These are phyloP conservation scores for Scortechinia acanthostroma DNA, from an alignment of 2,329 filamentous ascomycete species.

Conservation along the genomic window DNA sequence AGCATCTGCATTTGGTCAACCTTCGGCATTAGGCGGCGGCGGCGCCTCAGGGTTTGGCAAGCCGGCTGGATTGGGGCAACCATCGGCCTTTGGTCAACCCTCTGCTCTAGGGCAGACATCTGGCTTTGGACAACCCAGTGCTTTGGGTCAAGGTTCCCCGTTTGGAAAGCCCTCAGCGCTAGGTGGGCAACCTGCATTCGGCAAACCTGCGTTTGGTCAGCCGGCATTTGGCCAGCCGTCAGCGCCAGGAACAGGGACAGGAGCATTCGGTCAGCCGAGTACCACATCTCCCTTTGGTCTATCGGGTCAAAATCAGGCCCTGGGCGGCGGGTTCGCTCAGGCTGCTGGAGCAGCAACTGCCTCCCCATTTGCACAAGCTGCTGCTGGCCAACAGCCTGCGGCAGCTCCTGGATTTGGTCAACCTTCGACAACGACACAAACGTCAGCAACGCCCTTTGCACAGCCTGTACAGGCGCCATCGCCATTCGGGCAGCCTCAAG, in stretches of 20 bases:
- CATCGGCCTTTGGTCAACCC: not conserved
- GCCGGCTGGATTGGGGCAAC: not conserved
- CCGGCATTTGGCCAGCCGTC: not conserved
- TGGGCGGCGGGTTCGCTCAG: not conserved
- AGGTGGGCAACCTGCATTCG: not conserved
- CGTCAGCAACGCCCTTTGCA: not conserved
- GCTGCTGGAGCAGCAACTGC: not conserved
- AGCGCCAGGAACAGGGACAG: not conserved
- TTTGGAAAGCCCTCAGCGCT: not conserved
- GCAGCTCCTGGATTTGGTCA: not conserved
- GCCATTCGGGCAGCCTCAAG: not conserved
- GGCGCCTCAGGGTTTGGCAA: not conserved
- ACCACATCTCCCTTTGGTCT: not conserved
- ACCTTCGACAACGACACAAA: not conserved
- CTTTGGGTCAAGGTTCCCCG: not conserved
- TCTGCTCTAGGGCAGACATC: not conserved
- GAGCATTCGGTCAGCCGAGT: not conserved
- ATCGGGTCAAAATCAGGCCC: not conserved
- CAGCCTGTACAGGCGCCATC: not conserved
- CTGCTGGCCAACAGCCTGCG: not conserved
- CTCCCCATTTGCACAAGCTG: not conserved
- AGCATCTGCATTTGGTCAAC: not conserved
- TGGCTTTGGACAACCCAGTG: not conserved
- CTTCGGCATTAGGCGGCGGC: not conserved
- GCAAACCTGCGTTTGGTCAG: not conserved